Evolutionary conservation across 129 eudicot genomes (phyloP).

Genomic region (Deinandra increscens): DNA sequence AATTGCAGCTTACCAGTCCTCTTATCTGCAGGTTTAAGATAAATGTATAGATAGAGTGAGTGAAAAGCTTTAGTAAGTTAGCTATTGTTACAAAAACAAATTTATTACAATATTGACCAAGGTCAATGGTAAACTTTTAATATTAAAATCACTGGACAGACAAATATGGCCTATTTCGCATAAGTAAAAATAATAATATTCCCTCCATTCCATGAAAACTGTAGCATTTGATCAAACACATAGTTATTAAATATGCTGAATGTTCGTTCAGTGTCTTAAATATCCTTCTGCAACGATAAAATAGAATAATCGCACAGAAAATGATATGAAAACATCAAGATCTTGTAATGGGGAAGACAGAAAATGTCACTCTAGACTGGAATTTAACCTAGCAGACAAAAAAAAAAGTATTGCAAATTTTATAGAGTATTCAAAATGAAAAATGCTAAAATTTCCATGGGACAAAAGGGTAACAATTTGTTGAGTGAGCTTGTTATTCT

Average conservation of each 20-base stretch:
- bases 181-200: neutral
- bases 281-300: neutral
- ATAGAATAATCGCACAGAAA: neutral
- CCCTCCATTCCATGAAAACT: neutral
- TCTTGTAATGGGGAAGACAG: neutral
- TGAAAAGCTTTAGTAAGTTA: neutral
- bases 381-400: neutral
- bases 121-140: neutral
- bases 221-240: neutral
- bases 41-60: neutral
- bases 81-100: neutral
- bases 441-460: constrained; percentile 4
- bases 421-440: neutral
- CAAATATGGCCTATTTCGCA: neutral
- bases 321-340: neutral
- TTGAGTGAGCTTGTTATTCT: neutral
- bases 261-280: neutral
- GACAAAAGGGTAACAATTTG: neutral
- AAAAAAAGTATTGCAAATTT: neutral
- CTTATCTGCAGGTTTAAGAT: constrained; percentile 48
- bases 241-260: neutral
- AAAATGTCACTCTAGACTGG: neutral
- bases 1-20: constrained; percentile 37
- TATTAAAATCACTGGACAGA: too few species aligned
- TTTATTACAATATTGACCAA: neutral